phyloP scores from a whole-genome alignment of 148 eudicot species.

The Camellia granthamiana region DNA sequence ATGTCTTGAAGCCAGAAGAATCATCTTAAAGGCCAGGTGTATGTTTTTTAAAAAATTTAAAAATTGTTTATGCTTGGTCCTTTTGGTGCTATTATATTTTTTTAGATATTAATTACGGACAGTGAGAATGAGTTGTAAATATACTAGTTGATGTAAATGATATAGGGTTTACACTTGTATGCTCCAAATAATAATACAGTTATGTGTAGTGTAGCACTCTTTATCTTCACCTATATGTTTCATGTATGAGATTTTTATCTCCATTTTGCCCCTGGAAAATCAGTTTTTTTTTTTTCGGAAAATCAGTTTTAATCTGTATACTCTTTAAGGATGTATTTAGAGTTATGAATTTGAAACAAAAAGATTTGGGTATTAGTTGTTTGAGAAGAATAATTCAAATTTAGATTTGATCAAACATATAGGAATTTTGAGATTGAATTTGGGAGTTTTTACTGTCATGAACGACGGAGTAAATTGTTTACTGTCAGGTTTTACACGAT shows the following conservation, averaged over 20 bases:
- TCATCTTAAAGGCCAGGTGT: slow-evolving; percentile 17
- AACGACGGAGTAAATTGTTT: too few species aligned
- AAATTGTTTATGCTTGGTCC: background rate
- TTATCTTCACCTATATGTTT: background rate
- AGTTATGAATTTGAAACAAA: too few species aligned
- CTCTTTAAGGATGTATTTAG: too few species aligned
- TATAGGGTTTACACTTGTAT: background rate
- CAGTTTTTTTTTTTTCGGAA: too few species aligned
- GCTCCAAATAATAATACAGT: background rate
- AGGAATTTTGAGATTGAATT: too few species aligned
- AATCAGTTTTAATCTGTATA: too few species aligned
- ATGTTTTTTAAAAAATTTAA: background rate
- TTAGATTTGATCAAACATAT: too few species aligned
- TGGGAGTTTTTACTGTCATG: too few species aligned
- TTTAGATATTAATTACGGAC: background rate
- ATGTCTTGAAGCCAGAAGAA: slow-evolving; percentile 54
- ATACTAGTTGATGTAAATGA: background rate
- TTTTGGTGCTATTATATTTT: background rate
- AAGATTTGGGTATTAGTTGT: too few species aligned
- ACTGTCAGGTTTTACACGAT: too few species aligned
- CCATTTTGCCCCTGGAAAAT: too few species aligned
- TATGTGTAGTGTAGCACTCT: background rate
- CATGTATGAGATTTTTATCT: background rate
- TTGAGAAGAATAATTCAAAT: too few species aligned
- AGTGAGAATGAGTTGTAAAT: slow-evolving; percentile 9